Conservation (phyloP, 2,329 filamentous ascomycete genomes). For the Cladophialophora chaetospira region DNA sequence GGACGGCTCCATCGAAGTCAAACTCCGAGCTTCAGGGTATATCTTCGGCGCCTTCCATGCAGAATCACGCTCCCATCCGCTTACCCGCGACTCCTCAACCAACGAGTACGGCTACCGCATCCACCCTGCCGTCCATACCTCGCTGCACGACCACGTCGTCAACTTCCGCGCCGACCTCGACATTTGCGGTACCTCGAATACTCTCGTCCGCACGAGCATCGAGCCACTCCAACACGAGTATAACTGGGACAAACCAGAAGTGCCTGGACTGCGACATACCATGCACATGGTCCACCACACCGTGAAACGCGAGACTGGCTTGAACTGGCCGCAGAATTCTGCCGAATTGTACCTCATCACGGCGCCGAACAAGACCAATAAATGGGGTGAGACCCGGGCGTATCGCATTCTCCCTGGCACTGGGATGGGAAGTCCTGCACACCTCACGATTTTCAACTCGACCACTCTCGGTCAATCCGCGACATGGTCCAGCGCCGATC, state of each 20-base stretch:
- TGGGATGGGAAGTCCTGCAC: conserved; percentile 36
- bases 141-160: conserved; percentile 44
- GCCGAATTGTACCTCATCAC: conserved; percentile 43
- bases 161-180: conserved; percentile 43
- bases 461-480: conserved; percentile 25
- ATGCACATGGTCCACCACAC: conserved; percentile 25
- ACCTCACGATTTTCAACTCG: conserved; percentile 30
- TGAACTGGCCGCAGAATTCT: conserved; percentile 43
- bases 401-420: conserved; percentile 44
- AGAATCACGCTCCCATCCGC: conserved; percentile 11
- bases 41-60: conserved; percentile 37
- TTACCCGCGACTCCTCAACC: conserved; percentile 33
- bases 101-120: conserved; percentile 41
- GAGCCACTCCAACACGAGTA: conserved; percentile 16
- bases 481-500: conserved; percentile 21
- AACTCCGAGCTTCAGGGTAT: conserved; percentile 47
- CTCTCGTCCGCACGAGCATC: conserved; percentile 28
- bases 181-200: conserved; percentile 38
- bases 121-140: conserved; percentile 38
- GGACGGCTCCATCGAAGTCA: conserved; percentile 56
- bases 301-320: conserved; percentile 29
- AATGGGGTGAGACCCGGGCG: conserved; percentile 44
- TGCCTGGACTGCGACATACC: conserved; percentile 14
- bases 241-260: conserved; percentile 21
- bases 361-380: conserved; percentile 41